Evolutionary conservation across 202 grass and related monocot genomes (phyloP).

Genomic region (Zizania palustris): DNA sequence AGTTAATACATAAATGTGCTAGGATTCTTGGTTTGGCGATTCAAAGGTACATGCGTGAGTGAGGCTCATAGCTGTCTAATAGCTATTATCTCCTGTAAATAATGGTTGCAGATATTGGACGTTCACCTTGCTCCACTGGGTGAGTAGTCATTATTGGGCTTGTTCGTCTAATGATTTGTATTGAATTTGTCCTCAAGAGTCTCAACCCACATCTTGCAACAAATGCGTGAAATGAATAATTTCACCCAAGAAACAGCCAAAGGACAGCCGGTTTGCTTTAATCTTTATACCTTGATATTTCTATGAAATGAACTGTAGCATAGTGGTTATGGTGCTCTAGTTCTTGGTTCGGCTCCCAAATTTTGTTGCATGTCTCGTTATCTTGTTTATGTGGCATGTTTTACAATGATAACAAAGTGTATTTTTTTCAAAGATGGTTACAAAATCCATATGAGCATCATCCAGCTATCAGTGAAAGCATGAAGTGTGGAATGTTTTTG

Average conservation of each 20-base stretch:
- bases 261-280: not conserved
- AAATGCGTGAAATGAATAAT: not conserved
- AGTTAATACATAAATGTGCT: slow-evolving; percentile 44
- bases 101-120: slow-evolving; percentile 49
- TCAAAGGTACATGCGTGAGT: slow-evolving; percentile 33
- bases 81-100: slow-evolving; percentile 47
- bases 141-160: slow-evolving; percentile 8
- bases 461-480: no score
- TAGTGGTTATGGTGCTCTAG: no score
- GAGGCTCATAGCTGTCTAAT: slow-evolving; percentile 30
- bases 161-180: not conserved
- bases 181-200: not conserved
- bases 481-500: no score
- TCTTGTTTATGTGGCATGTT: no score
- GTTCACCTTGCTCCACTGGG: slow-evolving; percentile 30
- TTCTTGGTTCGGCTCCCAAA: no score
- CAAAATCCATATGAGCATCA: no score
- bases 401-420: not conserved
- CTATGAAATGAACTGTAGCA: not conserved
- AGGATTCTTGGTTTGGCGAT: slow-evolving; percentile 53
- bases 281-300: not conserved
- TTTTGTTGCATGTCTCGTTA: no score
- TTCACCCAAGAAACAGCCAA: not conserved
- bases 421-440: not conserved
- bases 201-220: not conserved